Evolutionary conservation across 2,329 filamentous ascomycete genomes (phyloP).

Genomic region (Huntiella abstrusa): DNA sequence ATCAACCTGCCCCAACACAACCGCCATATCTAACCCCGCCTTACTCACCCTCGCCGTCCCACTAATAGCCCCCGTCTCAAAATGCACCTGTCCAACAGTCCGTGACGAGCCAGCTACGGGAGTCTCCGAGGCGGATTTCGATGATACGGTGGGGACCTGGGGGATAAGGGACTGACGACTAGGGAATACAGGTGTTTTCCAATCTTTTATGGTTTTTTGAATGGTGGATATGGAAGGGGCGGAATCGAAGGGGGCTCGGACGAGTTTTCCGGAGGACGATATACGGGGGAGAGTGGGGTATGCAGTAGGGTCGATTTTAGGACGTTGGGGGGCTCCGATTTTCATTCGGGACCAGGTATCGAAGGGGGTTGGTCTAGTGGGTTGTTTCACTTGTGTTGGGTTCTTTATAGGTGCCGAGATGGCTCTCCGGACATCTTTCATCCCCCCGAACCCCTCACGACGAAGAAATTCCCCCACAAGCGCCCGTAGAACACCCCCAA

Average conservation of each 20-base stretch:
- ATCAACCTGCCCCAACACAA: constrained; percentile 68
- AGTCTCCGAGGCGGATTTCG: constrained; percentile 8
- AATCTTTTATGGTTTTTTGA: constrained; percentile 41
- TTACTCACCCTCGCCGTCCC: constrained; percentile 37
- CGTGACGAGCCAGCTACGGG: background rate
- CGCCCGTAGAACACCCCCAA: constrained; percentile 42
- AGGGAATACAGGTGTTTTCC: constrained; percentile 64
- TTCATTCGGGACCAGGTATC: constrained; percentile 21
- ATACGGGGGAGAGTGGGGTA: background rate
- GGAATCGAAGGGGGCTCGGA: constrained; percentile 11
- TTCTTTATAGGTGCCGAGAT: no score
- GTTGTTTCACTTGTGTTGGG: background rate
- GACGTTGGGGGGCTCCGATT: constrained; percentile 2
- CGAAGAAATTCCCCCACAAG: constrained; percentile 58
- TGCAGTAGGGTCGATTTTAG: constrained; percentile 1
- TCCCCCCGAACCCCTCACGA: constrained; percentile 20
- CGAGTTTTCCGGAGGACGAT: constrained; percentile 10
- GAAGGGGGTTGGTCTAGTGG: constrained; percentile 16
- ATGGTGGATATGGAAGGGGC: constrained; percentile 1
- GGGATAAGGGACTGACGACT: constrained; percentile 25
- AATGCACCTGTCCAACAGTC: constrained; percentile 10
- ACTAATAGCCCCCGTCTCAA: constrained; percentile 4
- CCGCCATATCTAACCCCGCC: constrained; percentile 35
- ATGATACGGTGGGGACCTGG: constrained; percentile 16
- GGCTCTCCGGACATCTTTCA: no score